phyloP scores from a whole-genome alignment of 2,329 filamentous ascomycete genomes.

The Neodidymelliopsis sp. region DNA sequence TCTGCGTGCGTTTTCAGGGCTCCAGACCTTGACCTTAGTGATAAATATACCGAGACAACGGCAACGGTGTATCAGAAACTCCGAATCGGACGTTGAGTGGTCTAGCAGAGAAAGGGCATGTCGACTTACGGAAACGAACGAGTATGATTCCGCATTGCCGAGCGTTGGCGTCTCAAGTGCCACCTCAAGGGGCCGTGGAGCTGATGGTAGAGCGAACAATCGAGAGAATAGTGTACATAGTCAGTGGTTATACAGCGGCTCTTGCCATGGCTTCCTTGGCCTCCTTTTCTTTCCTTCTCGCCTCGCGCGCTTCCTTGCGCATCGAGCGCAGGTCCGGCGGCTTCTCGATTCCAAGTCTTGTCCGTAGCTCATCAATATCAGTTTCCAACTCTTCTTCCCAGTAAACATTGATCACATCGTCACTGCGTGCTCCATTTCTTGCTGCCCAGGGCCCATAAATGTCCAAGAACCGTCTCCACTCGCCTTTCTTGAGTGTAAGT shows the following conservation, averaged over 20 bases:
- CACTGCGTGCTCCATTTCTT: constrained; percentile 75
- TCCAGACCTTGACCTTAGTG: no score
- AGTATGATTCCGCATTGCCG: no score
- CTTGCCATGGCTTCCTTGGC: constrained; percentile 41
- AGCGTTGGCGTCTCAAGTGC: neutral
- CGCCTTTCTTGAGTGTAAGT: constrained; percentile 67
- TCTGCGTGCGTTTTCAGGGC: no score
- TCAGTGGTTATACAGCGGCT: constrained; percentile 22
- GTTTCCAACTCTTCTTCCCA: constrained; percentile 95
- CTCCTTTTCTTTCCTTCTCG: constrained; percentile 71
- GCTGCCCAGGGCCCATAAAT: constrained; percentile 92
- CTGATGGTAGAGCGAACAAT: neutral
- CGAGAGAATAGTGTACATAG: constrained; percentile 25
- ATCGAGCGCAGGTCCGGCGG: constrained; percentile 86
- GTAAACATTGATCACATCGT: constrained; percentile 93
- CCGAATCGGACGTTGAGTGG: no score
- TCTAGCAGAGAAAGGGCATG: no score
- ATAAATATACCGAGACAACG: no score
- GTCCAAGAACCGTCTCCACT: constrained; percentile 71
- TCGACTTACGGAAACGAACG: no score
- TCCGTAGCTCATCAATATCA: constrained; percentile 78
- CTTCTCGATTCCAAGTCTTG: constrained; percentile 80
- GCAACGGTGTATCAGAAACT: no score
- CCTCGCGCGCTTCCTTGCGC: constrained; percentile 72
- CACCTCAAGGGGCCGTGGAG: neutral